Conservation (phyloP, 768 basidiomycete genomes). For the Hericium erinaceus region DNA sequence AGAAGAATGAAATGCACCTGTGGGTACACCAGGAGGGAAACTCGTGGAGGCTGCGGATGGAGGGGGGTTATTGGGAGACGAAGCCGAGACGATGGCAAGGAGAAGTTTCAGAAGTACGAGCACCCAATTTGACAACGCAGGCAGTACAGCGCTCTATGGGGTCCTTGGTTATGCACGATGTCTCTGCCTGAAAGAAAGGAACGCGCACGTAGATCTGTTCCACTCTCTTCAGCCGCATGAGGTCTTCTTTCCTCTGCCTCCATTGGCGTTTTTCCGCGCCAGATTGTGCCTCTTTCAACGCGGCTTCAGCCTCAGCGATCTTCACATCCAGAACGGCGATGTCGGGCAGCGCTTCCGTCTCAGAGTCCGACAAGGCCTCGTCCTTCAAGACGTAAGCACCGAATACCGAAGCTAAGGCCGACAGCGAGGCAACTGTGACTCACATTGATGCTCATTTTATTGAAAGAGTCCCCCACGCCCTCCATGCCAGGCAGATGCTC, state of each 20-base stretch:
- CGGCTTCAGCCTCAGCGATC: constrained; percentile 55
- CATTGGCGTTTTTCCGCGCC: constrained; percentile 48
- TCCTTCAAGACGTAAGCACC: neutral
- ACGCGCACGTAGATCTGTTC: constrained; percentile 85
- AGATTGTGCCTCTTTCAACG: constrained; percentile 41
- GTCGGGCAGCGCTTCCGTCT: constrained; percentile 63
- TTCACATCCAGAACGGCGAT: constrained; percentile 62
- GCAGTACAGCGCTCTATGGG: constrained; percentile 68
- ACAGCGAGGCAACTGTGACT: constrained; percentile 1
- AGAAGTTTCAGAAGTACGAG: constrained; percentile 88
- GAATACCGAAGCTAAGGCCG: neutral
- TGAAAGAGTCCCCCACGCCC: constrained; percentile 35
- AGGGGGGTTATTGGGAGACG: constrained; percentile 50
- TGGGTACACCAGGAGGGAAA: constrained; percentile 63
- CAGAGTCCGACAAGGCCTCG: constrained; percentile 26
- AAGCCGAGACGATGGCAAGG: constrained; percentile 86
- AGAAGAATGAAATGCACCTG: constrained; percentile 33
- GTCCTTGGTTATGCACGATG: neutral
- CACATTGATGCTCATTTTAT: constrained; percentile 23
- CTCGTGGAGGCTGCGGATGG: constrained; percentile 60
- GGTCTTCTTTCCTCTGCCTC: constrained; percentile 64
- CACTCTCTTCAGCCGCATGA: constrained; percentile 81
- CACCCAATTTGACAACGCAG: constrained; percentile 83
- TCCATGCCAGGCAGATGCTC: constrained; percentile 69
- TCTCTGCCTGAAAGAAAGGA: neutral